Evolutionary conservation across 169 alveolate genomes (phyloP).

Genomic region (Babesia bovis): DNA sequence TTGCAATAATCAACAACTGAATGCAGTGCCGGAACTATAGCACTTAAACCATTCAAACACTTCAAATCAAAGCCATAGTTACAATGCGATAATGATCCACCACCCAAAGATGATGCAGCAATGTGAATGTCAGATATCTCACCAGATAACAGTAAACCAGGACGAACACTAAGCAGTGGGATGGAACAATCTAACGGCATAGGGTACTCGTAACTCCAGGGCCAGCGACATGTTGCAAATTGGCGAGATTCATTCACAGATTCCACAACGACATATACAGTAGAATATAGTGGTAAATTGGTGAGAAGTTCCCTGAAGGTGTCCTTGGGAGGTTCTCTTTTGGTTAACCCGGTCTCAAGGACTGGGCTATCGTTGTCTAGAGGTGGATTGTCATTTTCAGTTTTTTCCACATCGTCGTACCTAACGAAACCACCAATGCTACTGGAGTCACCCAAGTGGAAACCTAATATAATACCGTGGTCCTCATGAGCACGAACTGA

Average conservation of each 20-base stretch:
- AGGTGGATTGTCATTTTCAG: background rate
- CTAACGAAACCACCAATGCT: slow-evolving; percentile 33
- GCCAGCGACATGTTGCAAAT: slow-evolving; percentile 57
- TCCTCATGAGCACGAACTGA: slow-evolving; percentile 51
- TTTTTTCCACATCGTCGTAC: slow-evolving; percentile 35
- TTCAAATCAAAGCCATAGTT: slow-evolving; percentile 46
- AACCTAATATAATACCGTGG: slow-evolving; percentile 46
- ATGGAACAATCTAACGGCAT: slow-evolving; percentile 9
- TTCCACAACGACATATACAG: slow-evolving; percentile 51
- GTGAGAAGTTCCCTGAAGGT: background rate
- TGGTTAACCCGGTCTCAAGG: background rate
- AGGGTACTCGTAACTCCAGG: slow-evolving; percentile 47
- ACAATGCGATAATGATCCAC: background rate
- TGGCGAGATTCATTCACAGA: slow-evolving; percentile 52
- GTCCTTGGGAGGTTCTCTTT: background rate
- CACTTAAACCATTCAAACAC: slow-evolving; percentile 48
- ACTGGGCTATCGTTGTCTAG: background rate
- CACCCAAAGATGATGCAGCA: slow-evolving; percentile 20
- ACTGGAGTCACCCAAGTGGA: slow-evolving; percentile 6
- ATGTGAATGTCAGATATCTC: slow-evolving; percentile 55
- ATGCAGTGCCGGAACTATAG: slow-evolving; percentile 33
- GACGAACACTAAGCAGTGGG: slow-evolving; percentile 38
- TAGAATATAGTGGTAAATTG: slow-evolving; percentile 23
- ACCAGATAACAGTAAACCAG: slow-evolving; percentile 57
- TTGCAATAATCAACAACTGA: slow-evolving; percentile 25